Conservation (phyloP, 1,139 yeast genomes). For the Hyphopichia burtonii region DNA sequence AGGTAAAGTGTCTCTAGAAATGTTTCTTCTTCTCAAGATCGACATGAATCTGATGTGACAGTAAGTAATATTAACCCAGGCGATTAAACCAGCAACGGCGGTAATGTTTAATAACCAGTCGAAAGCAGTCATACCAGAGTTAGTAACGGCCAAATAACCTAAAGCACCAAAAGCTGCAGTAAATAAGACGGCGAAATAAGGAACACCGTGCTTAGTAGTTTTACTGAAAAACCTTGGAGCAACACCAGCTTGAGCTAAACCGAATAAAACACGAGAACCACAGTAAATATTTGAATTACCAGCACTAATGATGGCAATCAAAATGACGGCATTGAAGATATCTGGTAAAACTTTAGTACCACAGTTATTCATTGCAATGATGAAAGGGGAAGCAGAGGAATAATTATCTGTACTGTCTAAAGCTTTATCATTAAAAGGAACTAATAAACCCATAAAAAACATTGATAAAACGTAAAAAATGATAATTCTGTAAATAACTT, state of each 20-base stretch:
- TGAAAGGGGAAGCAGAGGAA: conserved; percentile 51
- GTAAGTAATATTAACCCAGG: conserved; percentile 69
- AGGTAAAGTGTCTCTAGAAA: conserved; percentile 64
- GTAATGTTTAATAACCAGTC: conserved; percentile 81
- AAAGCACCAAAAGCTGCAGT: conserved; percentile 63
- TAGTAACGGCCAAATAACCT: conserved; percentile 67
- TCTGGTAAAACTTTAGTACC: conserved; percentile 70
- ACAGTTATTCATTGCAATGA: conserved; percentile 60
- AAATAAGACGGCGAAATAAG: conserved; percentile 55
- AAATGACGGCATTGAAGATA: conserved; percentile 73
- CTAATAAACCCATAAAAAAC: conserved; percentile 78
- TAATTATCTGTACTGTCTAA: conserved; percentile 23
- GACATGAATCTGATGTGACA: conserved; percentile 69
- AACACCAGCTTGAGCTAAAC: conserved; percentile 58
- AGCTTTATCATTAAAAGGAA: conserved; percentile 70
- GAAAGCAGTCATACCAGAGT: conserved; percentile 68
- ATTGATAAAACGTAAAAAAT: conserved; percentile 78
- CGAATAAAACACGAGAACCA: conserved; percentile 71
- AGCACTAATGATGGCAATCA: conserved; percentile 70
- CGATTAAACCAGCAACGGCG: conserved; percentile 71
- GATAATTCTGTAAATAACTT: conserved; percentile 77
- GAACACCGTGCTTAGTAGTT: conserved; percentile 66
- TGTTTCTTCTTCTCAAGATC: conserved; percentile 56
- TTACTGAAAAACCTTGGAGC: conserved; percentile 57
- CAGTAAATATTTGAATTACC: conserved; percentile 81